These are phyloP conservation scores for Graphilbum ipis-grandicollis DNA, from an alignment of 2,329 filamentous ascomycete genomes.

Conservation along the genomic window DNA sequence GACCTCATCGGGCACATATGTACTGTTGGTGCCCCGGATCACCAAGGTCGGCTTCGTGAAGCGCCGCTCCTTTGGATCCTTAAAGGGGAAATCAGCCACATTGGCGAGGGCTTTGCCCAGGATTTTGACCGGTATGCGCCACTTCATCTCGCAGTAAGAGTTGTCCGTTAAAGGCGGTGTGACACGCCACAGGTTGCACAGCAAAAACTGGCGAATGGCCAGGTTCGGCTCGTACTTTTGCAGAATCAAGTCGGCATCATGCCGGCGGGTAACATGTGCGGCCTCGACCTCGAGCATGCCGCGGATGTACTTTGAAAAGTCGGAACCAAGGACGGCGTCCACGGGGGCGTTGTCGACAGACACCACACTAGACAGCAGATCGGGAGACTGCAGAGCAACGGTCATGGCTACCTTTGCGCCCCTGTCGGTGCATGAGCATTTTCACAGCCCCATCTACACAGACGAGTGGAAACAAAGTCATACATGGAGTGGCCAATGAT, in stretches of 20 bases:
- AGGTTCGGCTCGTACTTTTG: conserved; percentile 56
- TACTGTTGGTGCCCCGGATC: conserved; percentile 58
- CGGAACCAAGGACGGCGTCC: conserved; percentile 54
- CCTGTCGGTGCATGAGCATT: conserved; percentile 25
- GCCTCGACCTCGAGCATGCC: conserved; percentile 73
- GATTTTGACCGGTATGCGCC: conserved; percentile 61
- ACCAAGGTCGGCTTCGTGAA: conserved; percentile 71
- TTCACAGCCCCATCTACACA: too few relatives aligned
- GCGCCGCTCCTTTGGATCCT: conserved; percentile 44
- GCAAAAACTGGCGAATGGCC: conserved; percentile 73
- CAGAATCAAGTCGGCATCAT: conserved; percentile 68
- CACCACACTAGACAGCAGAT: conserved; percentile 52
- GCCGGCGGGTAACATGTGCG: conserved; percentile 46
- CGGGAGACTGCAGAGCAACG: conserved; percentile 54
- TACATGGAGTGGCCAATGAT: conserved; percentile 92
- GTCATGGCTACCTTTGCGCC: conserved; percentile 90
- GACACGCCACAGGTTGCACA: conserved; percentile 62
- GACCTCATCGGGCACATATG: conserved; percentile 66
- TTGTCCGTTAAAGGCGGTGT: not conserved
- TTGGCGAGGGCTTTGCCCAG: conserved; percentile 51
- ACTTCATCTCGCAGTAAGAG: conserved; percentile 33
- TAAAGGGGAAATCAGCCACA: conserved; percentile 81
- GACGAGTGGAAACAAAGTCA: too few relatives aligned
- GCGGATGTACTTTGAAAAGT: conserved; percentile 65
- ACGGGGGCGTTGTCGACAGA: conserved; percentile 87